A percentile compares a stretch with the other conserved stretches of the same genome.
phyloP scores from a whole-genome alignment of 345 rosid species.

The Populus deltoides region DNA sequence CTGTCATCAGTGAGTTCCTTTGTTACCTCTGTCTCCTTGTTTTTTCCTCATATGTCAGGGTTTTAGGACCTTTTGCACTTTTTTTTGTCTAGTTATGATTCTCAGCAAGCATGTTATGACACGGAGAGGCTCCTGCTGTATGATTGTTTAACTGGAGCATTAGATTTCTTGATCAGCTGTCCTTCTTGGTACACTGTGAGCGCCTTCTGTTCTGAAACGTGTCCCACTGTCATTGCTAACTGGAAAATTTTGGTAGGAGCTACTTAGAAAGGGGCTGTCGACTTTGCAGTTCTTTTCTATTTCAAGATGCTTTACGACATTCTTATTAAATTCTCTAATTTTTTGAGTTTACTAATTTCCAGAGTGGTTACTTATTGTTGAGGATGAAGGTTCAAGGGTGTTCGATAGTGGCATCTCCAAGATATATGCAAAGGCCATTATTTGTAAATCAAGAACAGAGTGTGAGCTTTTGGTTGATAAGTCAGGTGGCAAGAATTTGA shows the following conservation, averaged over 20 bases:
- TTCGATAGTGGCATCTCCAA: slow-evolving; percentile 49
- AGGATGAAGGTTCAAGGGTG: slow-evolving; percentile 54
- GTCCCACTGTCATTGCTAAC: slow-evolving; percentile 10
- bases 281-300: not conserved
- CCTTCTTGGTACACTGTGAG: slow-evolving; percentile 14
- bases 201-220: slow-evolving; percentile 9
- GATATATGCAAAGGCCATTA: slow-evolving; percentile 46
- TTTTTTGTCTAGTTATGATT: slow-evolving; percentile 16
- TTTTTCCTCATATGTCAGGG: not conserved
- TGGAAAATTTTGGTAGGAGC: slow-evolving; percentile 15
- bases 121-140: slow-evolving; percentile 12
- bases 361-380: slow-evolving; percentile 65
- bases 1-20: slow-evolving; percentile 61
- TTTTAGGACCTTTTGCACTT: slow-evolving; percentile 14
- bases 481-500: slow-evolving; percentile 11
- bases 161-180: slow-evolving; percentile 19
- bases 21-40: slow-evolving; percentile 16
- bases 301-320: not conserved
- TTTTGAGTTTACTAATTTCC: slow-evolving; percentile 23
- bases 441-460: slow-evolving; percentile 40
- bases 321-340: not conserved
- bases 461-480: slow-evolving; percentile 13
- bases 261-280: slow-evolving; percentile 8
- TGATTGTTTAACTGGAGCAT: slow-evolving; percentile 23
- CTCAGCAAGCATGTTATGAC: slow-evolving; percentile 24